Evolutionary conservation across 2,329 filamentous ascomycete species (phyloP), one percentile per base, ranked within the genome.

Genomic region (Plenodomus lindquistii): DNA sequence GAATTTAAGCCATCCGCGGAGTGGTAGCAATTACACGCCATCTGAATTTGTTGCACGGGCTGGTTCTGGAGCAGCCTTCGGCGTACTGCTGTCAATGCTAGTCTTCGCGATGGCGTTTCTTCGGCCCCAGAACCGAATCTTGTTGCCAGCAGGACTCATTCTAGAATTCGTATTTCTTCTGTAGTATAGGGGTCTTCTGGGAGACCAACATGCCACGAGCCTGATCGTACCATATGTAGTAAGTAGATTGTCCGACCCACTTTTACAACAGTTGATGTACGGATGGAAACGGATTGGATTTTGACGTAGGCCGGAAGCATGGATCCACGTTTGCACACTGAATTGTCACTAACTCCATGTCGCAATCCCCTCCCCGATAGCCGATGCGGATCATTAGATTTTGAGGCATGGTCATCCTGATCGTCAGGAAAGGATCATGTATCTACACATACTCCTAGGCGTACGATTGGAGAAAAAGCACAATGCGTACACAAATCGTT

Each of bases 31-130:
- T 7, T 31, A 31, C 27, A 13, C 10, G 27, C 27, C 27, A 31
- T 7, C 15, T 15, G 27, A 4, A 13, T 7, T 31, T 31, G 27
- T 11, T 31, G 27, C 27, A 31, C 27, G 27, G 27, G 10, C 27
- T 11, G 6, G 27, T 29, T 37, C 46, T 46, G 40, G 42, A 40
- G 42, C 43, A 24, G 35, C 45, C 42, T 38, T 21, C 17, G 27
- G 24, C 36, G 22, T 11, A 31, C 37, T 40, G 43, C 43, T 38
- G 42, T 48, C 40, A 37, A 15, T 38, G 36, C 31, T 40, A 34
- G 36, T 40, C 9, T 8, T 8, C 15, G 27, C 11, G 27, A 8
- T 11, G 27, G 6, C 11, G 11, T 15, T 31, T 31, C 27, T 31
- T 7, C 11, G 27, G 27, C 15, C 27, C n/a, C 27, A 31, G 22